Evolutionary conservation across 1,139 yeast genomes (phyloP), one percentile per base, ranked within the genome.

Genomic region (Taiozyma sp.): DNA sequence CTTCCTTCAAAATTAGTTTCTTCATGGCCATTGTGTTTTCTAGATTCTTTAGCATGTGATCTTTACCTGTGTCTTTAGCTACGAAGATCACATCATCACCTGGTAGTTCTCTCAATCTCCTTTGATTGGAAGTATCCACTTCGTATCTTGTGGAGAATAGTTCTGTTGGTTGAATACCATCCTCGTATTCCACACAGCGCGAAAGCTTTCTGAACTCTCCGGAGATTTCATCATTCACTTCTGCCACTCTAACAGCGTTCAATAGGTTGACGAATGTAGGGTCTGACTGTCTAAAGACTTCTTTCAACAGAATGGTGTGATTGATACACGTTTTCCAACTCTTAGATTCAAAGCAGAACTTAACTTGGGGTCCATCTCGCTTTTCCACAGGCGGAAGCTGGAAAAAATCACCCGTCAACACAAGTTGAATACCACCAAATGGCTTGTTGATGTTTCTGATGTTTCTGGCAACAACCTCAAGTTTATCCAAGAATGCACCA

Each of bases 401-500:
- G 66, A 83, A 88, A 63, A 89, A 89, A 65, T 89, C 96, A 22
- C 96, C 96, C 2, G 93, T 84, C 29, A 86, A 67, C 13, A 89
- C 79, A 13, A 89, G 62, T 65, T 89, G 96, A 43, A 89, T 82
- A 0, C 96, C 96, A 10, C 96, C 96, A 70, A 89, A 89, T 0
- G 89, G 88, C 45, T 57, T 61, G 12, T 64, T 61, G 40, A 61
- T 72, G n/a, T 70, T 68, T 48, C 86, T 71, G 1, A 87, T 65
- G 0, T 58, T 61, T 55, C 81, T 71, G 0, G 89, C 96, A 43
- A 88, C 68, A 22, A 67, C 68, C 53, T 87, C 85, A 50, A 89
- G 69, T 61, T 87, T 87, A 48, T 81, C 83, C 55, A 89, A 77
- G 47, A 87, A 71, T 1, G 60, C 69, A 0, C 89, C 90, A 61